phyloP scores from a whole-genome alignment of 495 filamentous ascomycete genomes.

The Penicillium paxilli region DNA sequence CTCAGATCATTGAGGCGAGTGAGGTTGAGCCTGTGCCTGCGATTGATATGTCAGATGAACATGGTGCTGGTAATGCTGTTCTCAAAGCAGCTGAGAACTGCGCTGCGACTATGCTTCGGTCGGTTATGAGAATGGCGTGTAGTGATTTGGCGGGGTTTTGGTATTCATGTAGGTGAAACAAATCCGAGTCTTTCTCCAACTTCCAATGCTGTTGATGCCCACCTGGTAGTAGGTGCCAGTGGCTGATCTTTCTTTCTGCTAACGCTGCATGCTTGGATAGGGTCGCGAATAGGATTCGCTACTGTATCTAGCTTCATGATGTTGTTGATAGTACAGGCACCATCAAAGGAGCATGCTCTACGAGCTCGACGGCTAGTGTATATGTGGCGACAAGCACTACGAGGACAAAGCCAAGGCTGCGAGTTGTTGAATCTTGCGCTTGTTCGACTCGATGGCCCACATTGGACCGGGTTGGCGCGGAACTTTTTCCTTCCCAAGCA shows the following conservation, averaged over 20 bases:
- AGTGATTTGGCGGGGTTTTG: conserved; percentile 16
- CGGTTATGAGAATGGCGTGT: conserved; percentile 12
- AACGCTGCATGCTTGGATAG: conserved; percentile 8
- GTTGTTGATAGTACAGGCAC: conserved; percentile 15
- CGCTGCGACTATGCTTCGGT: conserved; percentile 13
- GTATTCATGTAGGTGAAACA: conserved; percentile 16
- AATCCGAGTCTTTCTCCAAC: neutral
- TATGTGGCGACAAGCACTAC: conserved; percentile 14
- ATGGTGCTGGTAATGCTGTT: conserved; percentile 6
- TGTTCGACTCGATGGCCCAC: conserved; percentile 8
- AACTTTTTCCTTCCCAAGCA: conserved; percentile 11
- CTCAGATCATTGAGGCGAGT: conserved; percentile 5
- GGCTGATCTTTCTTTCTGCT: neutral
- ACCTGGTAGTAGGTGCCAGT: no score
- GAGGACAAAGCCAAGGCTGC: conserved; percentile 9
- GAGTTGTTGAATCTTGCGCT: conserved; percentile 15
- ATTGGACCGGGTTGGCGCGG: conserved; percentile 9
- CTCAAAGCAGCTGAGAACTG: conserved; percentile 20
- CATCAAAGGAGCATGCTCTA: conserved; percentile 12
- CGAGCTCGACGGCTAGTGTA: conserved; percentile 12
- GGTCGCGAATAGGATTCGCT: conserved; percentile 17
- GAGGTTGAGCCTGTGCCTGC: conserved; percentile 9
- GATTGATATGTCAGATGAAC: conserved; percentile 13
- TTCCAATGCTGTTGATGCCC: no score
- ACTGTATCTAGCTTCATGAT: conserved; percentile 17